These are phyloP conservation scores for Polysphondylium violaceum DNA, from an alignment of 78 protist genomes.

Conservation along the genomic window DNA sequence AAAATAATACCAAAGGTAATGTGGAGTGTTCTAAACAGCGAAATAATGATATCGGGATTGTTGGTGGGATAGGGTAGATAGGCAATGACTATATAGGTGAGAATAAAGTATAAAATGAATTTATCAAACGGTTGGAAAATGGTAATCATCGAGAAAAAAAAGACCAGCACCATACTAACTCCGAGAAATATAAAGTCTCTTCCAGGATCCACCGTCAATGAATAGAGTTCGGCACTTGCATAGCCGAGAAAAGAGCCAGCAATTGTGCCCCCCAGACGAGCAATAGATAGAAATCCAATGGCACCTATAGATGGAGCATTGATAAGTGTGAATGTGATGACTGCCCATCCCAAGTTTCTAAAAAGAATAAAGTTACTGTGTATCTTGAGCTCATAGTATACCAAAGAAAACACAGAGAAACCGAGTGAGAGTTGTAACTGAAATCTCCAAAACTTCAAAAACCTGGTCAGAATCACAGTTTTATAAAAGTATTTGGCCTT, in stretches of 20 bases:
- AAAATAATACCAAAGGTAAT: slow-evolving; percentile 13
- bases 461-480: neutral
- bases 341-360: slow-evolving; percentile 32
- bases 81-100: slow-evolving; percentile 5
- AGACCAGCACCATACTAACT: neutral
- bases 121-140: slow-evolving; percentile 6
- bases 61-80: slow-evolving; percentile 8
- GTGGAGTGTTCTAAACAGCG: slow-evolving; percentile 35
- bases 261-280: slow-evolving; percentile 14
- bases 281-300: neutral
- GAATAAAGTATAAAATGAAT: neutral
- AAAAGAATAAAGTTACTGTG: slow-evolving; percentile 29
- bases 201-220: neutral
- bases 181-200: slow-evolving; percentile 8
- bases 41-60: neutral
- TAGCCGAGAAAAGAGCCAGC: slow-evolving; percentile 9
- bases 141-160: neutral
- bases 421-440: slow-evolving; percentile 14
- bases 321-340: slow-evolving; percentile 16
- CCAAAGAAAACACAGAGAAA: slow-evolving; percentile 14
- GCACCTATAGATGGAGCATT: slow-evolving; percentile 23
- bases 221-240: slow-evolving; percentile 21
- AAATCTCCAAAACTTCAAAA: slow-evolving; percentile 17
- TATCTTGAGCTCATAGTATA: slow-evolving; percentile 8
- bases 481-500: neutral